These are phyloP conservation scores for Euphorbia schlechtendalii DNA, from an alignment of 441 rosid genomes.

Conservation along the genomic window DNA sequence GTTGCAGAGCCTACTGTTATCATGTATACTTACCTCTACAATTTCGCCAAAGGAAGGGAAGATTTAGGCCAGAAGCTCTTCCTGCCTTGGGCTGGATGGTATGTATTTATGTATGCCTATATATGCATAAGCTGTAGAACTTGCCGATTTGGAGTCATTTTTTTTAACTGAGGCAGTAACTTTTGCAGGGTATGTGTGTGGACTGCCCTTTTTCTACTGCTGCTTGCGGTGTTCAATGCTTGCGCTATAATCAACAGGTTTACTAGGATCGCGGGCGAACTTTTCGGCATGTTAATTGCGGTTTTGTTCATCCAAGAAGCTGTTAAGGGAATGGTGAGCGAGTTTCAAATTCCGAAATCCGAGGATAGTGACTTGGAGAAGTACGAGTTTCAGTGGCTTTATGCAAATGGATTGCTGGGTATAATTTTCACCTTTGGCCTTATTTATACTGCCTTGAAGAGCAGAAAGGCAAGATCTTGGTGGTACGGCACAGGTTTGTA, in stretches of 20 bases:
- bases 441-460: slow-evolving; percentile 51
- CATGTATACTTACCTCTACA: slow-evolving; percentile 52
- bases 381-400: slow-evolving; percentile 64
- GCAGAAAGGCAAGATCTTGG: slow-evolving; percentile 75
- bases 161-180: neutral
- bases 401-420: slow-evolving; percentile 69
- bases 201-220: slow-evolving; percentile 43
- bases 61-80: slow-evolving; percentile 36
- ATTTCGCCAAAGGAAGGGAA: slow-evolving; percentile 38
- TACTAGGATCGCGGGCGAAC: slow-evolving; percentile 54
- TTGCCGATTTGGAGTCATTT: neutral
- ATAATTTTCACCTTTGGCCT: slow-evolving; percentile 67
- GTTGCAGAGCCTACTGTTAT: slow-evolving; percentile 60
- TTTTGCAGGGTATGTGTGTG: slow-evolving; percentile 52
- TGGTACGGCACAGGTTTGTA: slow-evolving; percentile 55
- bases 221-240: slow-evolving; percentile 43
- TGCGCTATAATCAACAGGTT: slow-evolving; percentile 41
- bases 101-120: slow-evolving; percentile 4
- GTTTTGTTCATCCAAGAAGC: too few relatives aligned
- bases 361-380: slow-evolving; percentile 42
- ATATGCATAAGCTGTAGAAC: too few relatives aligned
- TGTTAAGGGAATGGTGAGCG: slow-evolving; percentile 71
- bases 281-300: slow-evolving; percentile 52
- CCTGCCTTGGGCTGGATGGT: slow-evolving; percentile 68
- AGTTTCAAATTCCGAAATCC: slow-evolving; percentile 49